Percentiles rank a stretch among this genome's conserved stretches.
Conservation (phyloP, 2,329 filamentous ascomycete genomes). For the Septoria linicola region DNA sequence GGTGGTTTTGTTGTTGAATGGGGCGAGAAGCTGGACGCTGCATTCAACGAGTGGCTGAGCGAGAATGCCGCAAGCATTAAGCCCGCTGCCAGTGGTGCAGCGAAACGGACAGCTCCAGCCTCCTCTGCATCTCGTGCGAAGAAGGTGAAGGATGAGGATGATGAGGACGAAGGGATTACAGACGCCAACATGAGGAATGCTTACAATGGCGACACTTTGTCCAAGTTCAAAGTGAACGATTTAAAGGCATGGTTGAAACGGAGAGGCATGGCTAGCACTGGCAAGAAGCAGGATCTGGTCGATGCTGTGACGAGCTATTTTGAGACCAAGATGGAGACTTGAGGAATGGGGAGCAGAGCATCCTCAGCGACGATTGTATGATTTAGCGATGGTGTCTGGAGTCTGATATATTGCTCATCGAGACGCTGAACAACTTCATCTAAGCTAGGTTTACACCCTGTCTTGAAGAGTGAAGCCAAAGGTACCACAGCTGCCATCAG, state of each 20-base stretch:
- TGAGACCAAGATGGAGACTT: slow-evolving; percentile 39
- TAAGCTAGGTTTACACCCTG: no score
- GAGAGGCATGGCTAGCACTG: slow-evolving; percentile 29
- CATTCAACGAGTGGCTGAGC: slow-evolving; percentile 48
- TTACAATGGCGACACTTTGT: slow-evolving; percentile 46
- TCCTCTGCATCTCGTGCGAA: slow-evolving; percentile 32
- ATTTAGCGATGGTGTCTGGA: no score
- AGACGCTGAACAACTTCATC: no score
- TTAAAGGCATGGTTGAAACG: slow-evolving; percentile 36
- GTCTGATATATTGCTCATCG: no score
- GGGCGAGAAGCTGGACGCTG: slow-evolving; percentile 65
- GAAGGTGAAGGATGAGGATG: slow-evolving; percentile 47
- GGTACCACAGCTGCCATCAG: no score
- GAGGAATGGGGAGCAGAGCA: no score
- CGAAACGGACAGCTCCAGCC: slow-evolving; percentile 46
- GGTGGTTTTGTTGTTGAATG: slow-evolving; percentile 77
- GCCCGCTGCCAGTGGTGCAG: slow-evolving; percentile 42
- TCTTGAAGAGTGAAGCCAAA: no score
- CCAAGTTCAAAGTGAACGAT: slow-evolving; percentile 40
- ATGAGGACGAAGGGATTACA: slow-evolving; percentile 36
- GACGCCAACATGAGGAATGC: slow-evolving; percentile 48
- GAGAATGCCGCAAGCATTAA: slow-evolving; percentile 40
- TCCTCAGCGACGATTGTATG: no score
- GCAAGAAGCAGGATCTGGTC: slow-evolving; percentile 39
- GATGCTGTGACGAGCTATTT: slow-evolving; percentile 39